These are phyloP conservation scores for Rhododendron molle DNA, from an alignment of 148 eudicot genomes.

Conservation along the genomic window DNA sequence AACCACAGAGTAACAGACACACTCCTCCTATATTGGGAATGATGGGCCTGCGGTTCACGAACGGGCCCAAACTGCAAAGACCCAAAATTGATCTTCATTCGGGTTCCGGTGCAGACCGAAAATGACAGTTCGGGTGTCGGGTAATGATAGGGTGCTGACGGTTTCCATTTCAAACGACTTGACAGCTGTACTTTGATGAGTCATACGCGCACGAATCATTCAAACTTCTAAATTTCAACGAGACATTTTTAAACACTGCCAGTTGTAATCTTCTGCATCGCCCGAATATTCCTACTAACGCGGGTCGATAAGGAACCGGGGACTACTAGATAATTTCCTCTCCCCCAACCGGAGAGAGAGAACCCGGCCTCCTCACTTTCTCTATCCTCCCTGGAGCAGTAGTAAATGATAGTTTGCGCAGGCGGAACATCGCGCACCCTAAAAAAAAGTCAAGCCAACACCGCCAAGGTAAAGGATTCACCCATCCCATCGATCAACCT, in stretches of 20 bases:
- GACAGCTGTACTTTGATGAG: not conserved
- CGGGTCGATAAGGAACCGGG: conserved; percentile 15
- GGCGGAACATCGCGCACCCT: conserved; percentile 9
- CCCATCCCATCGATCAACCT: not conserved
- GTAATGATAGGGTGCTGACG: not conserved
- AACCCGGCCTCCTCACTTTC: not conserved
- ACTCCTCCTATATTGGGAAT: not conserved
- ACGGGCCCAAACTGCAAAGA: not conserved
- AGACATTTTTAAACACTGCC: not conserved
- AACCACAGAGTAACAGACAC: no score
- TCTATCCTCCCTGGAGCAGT: not conserved
- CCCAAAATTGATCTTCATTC: not conserved
- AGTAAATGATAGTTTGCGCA: conserved; percentile 10
- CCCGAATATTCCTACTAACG: conserved; percentile 3
- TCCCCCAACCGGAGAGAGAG: not conserved
- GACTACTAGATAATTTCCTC: not conserved
- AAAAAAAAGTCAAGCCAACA: not conserved
- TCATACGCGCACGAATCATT: not conserved
- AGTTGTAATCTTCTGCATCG: not conserved
- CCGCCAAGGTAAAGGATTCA: not conserved
- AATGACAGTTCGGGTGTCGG: not conserved
- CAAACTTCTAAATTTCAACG: not conserved
- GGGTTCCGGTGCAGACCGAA: not conserved
- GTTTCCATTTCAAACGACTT: not conserved
- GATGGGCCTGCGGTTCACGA: not conserved